Base-by-base conservation (phyloP, 2,329 filamentous ascomycete genomes). In the Penicillium sp. region DNA sequence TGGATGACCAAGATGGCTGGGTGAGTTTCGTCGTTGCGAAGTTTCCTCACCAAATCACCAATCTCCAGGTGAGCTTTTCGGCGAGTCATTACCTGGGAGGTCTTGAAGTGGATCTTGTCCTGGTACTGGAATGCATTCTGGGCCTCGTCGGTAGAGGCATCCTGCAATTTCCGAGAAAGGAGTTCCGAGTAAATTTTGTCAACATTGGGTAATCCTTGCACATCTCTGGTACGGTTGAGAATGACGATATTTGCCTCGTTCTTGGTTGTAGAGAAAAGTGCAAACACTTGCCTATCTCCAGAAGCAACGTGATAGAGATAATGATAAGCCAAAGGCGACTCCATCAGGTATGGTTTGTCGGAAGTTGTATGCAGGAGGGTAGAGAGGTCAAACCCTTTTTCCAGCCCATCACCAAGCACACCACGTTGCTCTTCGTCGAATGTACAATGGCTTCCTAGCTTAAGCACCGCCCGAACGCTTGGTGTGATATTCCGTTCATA, bases 401-500 rank as follows among this genome's bases (percentile, higher is more conserved):
- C 93, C 6, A 99, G 71, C 38, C 93, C 93, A 58, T 86, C 91
- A 34, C 93, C 93, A 7, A 98, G 78, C 2, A 96, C 90, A 53
- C 91, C 94, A 45, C 86, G 80, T 54, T 96, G 90, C 39, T 76
- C 83, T 57, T 95, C 86, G 57, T 99, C 93, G 51, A 98, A 94
- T 2, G 88, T 94, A 62, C 93, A 98, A 19, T 86, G 74, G 57
- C 87, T 96, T 28, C 93, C 94, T 1, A 99, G 74, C 53, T 93
- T 86, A 7, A 99, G 77, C 20, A 98, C 79, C 3, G 91, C 93
- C 27, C 91, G 80, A 33, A 94, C 79, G 48, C 87, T 87, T 4
- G 97, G 74, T 1, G 94, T 89, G 1, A 99, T 77, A 51, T 95
- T 86, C 57, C 85, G 91, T 69, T 98, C 94, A 59, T 99, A 99